Evolutionary conservation across 1,284 basidiomycete genomes (phyloP), one percentile per base, ranked within the genome.

Genomic region (Porphyrellus sp.): DNA sequence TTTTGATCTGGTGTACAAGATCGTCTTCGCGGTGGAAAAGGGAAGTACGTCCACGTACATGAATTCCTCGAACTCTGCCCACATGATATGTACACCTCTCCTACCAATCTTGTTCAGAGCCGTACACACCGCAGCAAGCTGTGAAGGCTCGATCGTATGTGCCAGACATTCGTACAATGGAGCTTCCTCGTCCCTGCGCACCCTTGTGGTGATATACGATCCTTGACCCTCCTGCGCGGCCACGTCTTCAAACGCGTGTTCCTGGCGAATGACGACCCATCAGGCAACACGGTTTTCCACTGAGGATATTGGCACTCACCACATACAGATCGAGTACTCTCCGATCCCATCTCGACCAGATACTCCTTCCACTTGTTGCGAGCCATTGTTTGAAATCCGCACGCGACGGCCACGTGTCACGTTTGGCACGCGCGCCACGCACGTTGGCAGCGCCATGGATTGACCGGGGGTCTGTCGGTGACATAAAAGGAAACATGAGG

Each of bases 61-160:
- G 35, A 71, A 71, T 30, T 70, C 69, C 21, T 70, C 65, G 2
- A 46, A 49, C 27, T 70, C 69, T 0, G 64, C 69, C 69, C 65
- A 68, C 0, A 70, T 41, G 27, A 70, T 12, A 39, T 68, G 65
- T 0, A 67, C 51, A 1, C 67, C 65, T 5, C 55, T 55, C 27
- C 39, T 52, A 2, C 51, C 57, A n/a, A 8, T 31, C 18, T 27
- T 27, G 15, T 52, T 52, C 41, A 68, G 53, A 15, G 44, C 23
- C 12, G n/a, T 25, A 25, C 65, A 67, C 34, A 59, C 23, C 5
- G 27, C 18, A n/a, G 57, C 57, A 18, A 70, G 58, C 44, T 68
- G 60, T 1, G 45, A 34, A 6, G 68, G 62, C 9, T 65, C 53
- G 18, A 68, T 37, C 25, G 67, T 70, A 39, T 68, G 69, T 8